phyloP scores from a whole-genome alignment of 2,329 filamentous ascomycete species.

The Parastagonospora avenae region DNA sequence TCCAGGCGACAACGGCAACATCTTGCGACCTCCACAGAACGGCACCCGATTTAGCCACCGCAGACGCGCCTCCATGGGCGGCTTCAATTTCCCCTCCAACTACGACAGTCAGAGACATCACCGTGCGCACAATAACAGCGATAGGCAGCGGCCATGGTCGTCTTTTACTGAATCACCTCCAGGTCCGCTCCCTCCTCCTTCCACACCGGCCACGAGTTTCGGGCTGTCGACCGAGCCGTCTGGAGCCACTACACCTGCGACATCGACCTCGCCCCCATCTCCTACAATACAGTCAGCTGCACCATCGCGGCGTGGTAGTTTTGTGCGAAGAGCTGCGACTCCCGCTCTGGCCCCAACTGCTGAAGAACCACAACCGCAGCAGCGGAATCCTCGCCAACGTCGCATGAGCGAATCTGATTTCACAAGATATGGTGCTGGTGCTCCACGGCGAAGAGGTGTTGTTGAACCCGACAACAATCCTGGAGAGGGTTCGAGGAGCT shows the following conservation, averaged over 20 bases:
- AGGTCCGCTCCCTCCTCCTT: constrained; percentile 66
- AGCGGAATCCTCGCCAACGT: constrained; percentile 57
- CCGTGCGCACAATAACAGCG: constrained; percentile 44
- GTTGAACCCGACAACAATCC: constrained; percentile 63
- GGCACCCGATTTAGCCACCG: constrained; percentile 60
- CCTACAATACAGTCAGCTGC: constrained; percentile 42
- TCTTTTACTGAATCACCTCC: constrained; percentile 61
- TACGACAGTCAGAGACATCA: constrained; percentile 61
- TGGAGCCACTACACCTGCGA: constrained; percentile 51
- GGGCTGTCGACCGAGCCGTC: constrained; percentile 61
- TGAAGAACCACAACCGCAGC: constrained; percentile 45
- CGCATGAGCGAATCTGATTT: constrained; percentile 65
- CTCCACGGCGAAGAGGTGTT: constrained; percentile 67
- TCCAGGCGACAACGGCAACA: constrained; percentile 56
- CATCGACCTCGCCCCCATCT: constrained; percentile 37
- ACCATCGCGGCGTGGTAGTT: constrained; percentile 48
- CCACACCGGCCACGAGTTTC: constrained; percentile 63
- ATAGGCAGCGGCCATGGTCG: constrained; percentile 50
- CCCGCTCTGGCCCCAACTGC: constrained; percentile 51
- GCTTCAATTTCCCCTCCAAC: constrained; percentile 56
- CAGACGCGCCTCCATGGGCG: constrained; percentile 60
- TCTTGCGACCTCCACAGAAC: constrained; percentile 60
- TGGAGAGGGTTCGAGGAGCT: constrained; percentile 65
- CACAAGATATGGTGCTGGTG: constrained; percentile 66
- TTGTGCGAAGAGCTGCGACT: constrained; percentile 46